Base-by-base conservation (phyloP, 2,329 filamentous ascomycete genomes). In the Didymella segeticola region DNA sequence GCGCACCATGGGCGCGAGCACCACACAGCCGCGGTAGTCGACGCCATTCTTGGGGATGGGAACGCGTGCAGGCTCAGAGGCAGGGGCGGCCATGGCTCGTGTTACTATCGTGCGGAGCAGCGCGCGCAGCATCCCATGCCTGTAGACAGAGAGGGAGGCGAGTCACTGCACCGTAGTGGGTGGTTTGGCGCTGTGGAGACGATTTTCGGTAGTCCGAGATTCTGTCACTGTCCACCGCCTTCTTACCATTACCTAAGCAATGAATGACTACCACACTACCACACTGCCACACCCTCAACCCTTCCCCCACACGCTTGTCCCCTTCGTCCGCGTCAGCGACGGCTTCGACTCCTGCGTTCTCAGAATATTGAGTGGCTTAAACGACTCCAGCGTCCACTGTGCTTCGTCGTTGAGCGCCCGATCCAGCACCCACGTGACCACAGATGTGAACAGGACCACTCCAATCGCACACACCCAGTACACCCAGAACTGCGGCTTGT, bases 1-100 rank as follows among this genome's bases (percentile, higher is more conserved):
- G 64, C 95, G 89, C 53, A 97, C 93, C 95, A 99, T 99, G 33
- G 95, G 95, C 57, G 95, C 95, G 60, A 99, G 88, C 37, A 98
- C 95, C 61, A 98, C 79, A 77, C 96, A 97, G 77, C 90, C 89
- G 65, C 93, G 86, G 77, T 97, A 98, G 79, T 97, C 92, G 68
- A 96, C 92, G 45, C 93, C 93, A 75, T 89, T 89, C 57, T 82
- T 84, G 61, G 93, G 93, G 62, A 97, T 96, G 45, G 91, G 88
- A 30, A 96, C 90, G 71, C 82, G 86, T 71, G 89, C 60, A 11
- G 70, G 67, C 50, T 60, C 57, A 20, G 55, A 43, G 30, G 68
- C 57, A 20, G 55, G 43, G 30, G 68, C 58, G 33, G 69, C 69
- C 71, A 73, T 73, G 49, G 53, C 61, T 66, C 58, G 61, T 67